A percentile compares a stretch with the other conserved stretches of the same genome.
Conservation (phyloP, 768 basidiomycete species). For the Butyriboletus loyo region DNA sequence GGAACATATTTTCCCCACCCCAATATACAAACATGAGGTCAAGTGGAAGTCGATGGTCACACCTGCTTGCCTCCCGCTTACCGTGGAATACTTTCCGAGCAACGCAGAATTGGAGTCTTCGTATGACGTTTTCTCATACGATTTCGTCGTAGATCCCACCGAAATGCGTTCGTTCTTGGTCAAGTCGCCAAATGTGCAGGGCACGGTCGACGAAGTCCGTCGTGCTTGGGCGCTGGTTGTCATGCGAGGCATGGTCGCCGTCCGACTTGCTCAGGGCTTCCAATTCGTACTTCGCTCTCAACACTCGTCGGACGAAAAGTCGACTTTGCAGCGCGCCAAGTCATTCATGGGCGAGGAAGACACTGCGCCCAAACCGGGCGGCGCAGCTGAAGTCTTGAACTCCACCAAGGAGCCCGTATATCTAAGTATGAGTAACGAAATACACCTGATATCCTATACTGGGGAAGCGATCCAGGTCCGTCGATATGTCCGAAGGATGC, state of each 20-base stretch:
- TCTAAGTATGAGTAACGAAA: constrained; percentile 92
- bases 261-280: constrained; percentile 90
- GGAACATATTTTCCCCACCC: constrained; percentile 81
- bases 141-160: constrained; percentile 78
- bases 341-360: constrained; percentile 59
- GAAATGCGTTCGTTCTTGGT: constrained; percentile 90
- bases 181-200: constrained; percentile 51
- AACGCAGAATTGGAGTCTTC: constrained; percentile 68
- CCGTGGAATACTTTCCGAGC: constrained; percentile 84
- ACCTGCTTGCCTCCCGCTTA: constrained; percentile 85
- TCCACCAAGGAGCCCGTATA: constrained; percentile 73
- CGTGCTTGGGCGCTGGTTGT: constrained; percentile 73
- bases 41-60: constrained; percentile 90
- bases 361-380: constrained; percentile 50
- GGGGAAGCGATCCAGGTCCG: constrained; percentile 89
- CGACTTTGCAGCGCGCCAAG: constrained; percentile 46
- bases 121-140: constrained; percentile 83
- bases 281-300: constrained; percentile 74
- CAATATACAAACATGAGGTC: constrained; percentile 75
- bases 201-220: constrained; percentile 54
- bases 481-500: constrained; percentile 76
- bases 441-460: constrained; percentile 88
- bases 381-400: constrained; percentile 63
- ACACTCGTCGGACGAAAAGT: constrained; percentile 31
- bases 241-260: constrained; percentile 92